These are phyloP conservation scores for Chaetothyriales sp. DNA, from an alignment of 2,329 filamentous ascomycete genomes.

Conservation along the genomic window DNA sequence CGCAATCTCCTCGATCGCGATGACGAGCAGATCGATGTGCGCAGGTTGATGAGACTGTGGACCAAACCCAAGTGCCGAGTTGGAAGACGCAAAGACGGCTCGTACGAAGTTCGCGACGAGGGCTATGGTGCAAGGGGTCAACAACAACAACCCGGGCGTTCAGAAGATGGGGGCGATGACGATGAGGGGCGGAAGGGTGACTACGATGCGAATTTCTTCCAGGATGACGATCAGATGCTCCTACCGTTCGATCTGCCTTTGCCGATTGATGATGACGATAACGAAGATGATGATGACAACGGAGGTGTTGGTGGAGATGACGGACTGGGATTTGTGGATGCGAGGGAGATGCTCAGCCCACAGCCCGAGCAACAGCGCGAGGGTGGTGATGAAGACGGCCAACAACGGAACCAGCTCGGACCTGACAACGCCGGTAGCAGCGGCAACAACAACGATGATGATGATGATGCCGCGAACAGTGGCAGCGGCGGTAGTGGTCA, in stretches of 20 bases:
- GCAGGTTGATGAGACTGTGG: slow-evolving; percentile 77
- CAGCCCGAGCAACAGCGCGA: slow-evolving; percentile 16
- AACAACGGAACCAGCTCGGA: slow-evolving; percentile 4
- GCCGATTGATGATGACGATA: slow-evolving; percentile 32
- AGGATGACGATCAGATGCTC: slow-evolving; percentile 47
- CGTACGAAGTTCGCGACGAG: slow-evolving; percentile 75
- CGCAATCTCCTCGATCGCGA: slow-evolving; percentile 77
- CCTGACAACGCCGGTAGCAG: background rate
- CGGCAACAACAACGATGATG: background rate
- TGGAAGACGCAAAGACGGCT: slow-evolving; percentile 45
- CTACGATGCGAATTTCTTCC: slow-evolving; percentile 95
- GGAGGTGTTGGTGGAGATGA: slow-evolving; percentile 7
- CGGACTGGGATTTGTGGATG: slow-evolving; percentile 32
- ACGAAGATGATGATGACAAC: slow-evolving; percentile 22
- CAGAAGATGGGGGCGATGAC: slow-evolving; percentile 33
- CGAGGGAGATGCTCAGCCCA: slow-evolving; percentile 35
- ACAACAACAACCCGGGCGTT: slow-evolving; percentile 34
- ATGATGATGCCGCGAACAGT: background rate
- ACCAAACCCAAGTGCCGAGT: slow-evolving; percentile 85
- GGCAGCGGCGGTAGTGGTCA: background rate
- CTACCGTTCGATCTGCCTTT: slow-evolving; percentile 34
- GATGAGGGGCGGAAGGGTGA: slow-evolving; percentile 51
- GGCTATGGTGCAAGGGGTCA: slow-evolving; percentile 73
- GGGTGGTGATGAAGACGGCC: slow-evolving; percentile 4
- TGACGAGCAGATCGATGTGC: slow-evolving; percentile 96